Conservation (phyloP, 306 rosid species). For the Sesbania bispinosa region DNA sequence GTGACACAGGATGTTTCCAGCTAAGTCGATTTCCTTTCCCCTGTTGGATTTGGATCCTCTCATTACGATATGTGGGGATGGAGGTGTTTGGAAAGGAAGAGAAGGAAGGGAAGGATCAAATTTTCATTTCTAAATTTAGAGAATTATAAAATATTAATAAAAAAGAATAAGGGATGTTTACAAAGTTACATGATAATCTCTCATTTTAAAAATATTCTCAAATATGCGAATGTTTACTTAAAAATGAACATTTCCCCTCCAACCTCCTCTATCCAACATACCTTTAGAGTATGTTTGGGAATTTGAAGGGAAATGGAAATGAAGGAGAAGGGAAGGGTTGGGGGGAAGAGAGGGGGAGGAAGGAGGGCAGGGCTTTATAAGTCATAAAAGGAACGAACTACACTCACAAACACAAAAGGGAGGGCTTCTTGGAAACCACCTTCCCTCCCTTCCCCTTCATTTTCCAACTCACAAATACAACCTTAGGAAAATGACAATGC, state of each 20-base stretch:
- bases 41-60: not conserved
- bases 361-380: no score
- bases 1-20: conserved; percentile 4
- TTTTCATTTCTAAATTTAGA: conserved; percentile 4
- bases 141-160: not conserved
- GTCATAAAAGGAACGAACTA: no score
- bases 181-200: not conserved
- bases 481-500: not conserved
- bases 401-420: no score
- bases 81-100: conserved; percentile 2
- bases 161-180: not conserved
- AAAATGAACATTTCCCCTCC: not conserved
- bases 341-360: no score
- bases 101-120: not conserved
- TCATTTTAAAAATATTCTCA: not conserved
- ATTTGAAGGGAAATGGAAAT: no score
- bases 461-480: no score
- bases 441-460: no score
- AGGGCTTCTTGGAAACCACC: no score
- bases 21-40: not conserved
- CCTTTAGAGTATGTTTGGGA: no score
- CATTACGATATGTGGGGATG: not conserved
- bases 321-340: no score
- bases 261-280: not conserved
- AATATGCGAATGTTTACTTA: not conserved